Evolutionary conservation across 2,329 filamentous ascomycete genomes (phyloP).

Genomic region (Paecilomyces niveus): DNA sequence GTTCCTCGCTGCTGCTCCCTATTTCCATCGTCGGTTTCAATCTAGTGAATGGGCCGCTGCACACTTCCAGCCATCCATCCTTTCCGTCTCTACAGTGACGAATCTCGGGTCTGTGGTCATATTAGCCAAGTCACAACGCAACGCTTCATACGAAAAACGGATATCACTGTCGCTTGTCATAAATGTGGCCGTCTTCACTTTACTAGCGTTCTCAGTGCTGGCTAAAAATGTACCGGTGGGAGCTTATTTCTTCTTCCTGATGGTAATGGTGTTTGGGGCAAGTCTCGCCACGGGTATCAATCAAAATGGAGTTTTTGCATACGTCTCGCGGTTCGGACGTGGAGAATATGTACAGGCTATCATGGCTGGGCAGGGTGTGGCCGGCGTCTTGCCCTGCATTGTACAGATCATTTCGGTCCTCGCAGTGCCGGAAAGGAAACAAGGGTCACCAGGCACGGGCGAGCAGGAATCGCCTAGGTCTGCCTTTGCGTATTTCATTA

Average conservation of each 20-base stretch:
- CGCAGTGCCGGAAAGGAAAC: conserved; percentile 44
- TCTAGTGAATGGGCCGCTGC: conserved; percentile 62
- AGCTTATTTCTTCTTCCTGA: conserved; percentile 72
- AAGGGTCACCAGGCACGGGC: conserved; percentile 16
- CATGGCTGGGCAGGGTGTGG: conserved; percentile 89
- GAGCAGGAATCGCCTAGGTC: conserved; percentile 53
- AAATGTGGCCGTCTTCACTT: conserved; percentile 67
- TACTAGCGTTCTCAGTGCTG: conserved; percentile 67
- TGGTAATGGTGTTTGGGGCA: conserved; percentile 72
- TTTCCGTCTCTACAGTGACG: conserved; percentile 76
- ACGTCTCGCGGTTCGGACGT: conserved; percentile 75
- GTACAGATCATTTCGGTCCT: conserved; percentile 82
- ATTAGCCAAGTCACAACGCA: conserved; percentile 71
- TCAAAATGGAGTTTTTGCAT: conserved; percentile 92
- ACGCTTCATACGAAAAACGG: conserved; percentile 79
- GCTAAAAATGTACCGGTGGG: conserved; percentile 56
- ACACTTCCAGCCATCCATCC: conserved; percentile 85
- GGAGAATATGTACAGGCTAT: conserved; percentile 91
- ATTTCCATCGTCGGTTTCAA: conserved; percentile 78
- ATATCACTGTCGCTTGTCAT: conserved; percentile 71
- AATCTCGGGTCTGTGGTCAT: conserved; percentile 71
- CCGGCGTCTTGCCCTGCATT: conserved; percentile 80
- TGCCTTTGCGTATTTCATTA: conserved; percentile 86
- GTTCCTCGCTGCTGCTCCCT: conserved; percentile 91
- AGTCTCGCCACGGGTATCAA: conserved; percentile 76